phyloP scores from a whole-genome alignment of 192 early-diverging fungal species.

The Lunasporangiospora selenospora region DNA sequence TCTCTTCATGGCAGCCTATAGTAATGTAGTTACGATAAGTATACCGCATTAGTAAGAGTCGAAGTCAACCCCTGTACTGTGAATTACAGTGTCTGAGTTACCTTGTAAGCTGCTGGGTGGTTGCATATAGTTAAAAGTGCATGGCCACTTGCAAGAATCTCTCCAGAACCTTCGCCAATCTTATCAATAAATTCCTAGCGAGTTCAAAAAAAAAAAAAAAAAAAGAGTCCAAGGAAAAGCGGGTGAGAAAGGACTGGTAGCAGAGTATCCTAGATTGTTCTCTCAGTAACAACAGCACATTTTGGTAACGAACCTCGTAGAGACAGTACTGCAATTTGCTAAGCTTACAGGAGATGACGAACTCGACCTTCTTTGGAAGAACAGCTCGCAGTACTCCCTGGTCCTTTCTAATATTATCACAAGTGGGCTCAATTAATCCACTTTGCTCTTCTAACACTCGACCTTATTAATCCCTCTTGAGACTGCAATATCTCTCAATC shows the following conservation, averaged over 20 bases:
- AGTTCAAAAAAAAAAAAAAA: neutral
- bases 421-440: too few relatives aligned
- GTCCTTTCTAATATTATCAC: slow-evolving; percentile 59
- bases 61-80: neutral
- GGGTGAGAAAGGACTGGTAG: neutral
- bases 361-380: slow-evolving; percentile 77
- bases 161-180: neutral
- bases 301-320: slow-evolving; percentile 54
- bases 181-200: slow-evolving; percentile 11
- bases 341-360: slow-evolving; percentile 68
- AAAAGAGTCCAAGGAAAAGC: neutral
- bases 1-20: too few relatives aligned
- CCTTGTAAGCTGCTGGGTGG: slow-evolving; percentile 64
- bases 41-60: too few relatives aligned
- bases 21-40: too few relatives aligned
- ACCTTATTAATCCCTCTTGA: too few relatives aligned
- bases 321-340: slow-evolving; percentile 59
- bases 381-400: slow-evolving; percentile 54
- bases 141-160: slow-evolving; percentile 11
- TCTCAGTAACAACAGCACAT: slow-evolving; percentile 6
- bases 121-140: slow-evolving; percentile 62
- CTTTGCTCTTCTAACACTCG: too few relatives aligned
- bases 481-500: too few relatives aligned
- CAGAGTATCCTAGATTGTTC: neutral
- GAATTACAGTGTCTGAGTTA: too few relatives aligned